Evolutionary conservation across 2,329 filamentous ascomycete genomes (phyloP), one percentile per base, ranked within the genome.

Genomic region (Aureobasidium sp.): DNA sequence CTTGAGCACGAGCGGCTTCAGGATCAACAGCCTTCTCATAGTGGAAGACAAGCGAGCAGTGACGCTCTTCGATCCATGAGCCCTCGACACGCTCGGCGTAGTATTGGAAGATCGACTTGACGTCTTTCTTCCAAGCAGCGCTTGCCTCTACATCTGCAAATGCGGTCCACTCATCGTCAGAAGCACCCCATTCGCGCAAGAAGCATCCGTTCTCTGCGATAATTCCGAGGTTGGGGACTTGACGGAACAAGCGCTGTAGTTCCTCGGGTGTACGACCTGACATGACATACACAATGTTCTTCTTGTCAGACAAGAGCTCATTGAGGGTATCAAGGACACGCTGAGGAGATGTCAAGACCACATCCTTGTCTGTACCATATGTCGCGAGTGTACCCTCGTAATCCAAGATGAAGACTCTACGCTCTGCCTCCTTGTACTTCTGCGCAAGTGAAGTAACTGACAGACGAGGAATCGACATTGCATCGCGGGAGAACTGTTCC

Each of bases 161-260:
- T 65, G 88, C 86, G 2, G 82, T 84, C 94, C 94, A 97, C 39
- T 83, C 80, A 29, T 83, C 81, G 21, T 72, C 66, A n/a, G 66
- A 61, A 5, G 62, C 63, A 25, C 85, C 83, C 49, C 83, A 85
- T 65, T 90, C 83, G 67, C 89, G 90, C 62, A 97, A 78, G 75
- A 95, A 97, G 72, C 90, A 96, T 2, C 93, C 93, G 66, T 96
- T 97, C 76, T 97, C 93, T 0, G 93, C 93, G 66, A 97, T 95
- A 5, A 97, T 80, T 3, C 94, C 94, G 3, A 97, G 78, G 63
- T 88, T 88, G 5, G 90, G 88, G 1, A 97, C 88, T 29, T 88
- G 84, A 58, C 87, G 86, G 80, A 97, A 97, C 1, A 95, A 80
- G 5, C 87, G 85, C 67, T 96, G 91, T 37, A 97, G 85, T 69